Percentiles rank a stretch among this genome's conserved stretches.
Evolutionary conservation across 768 basidiomycete genomes (phyloP).

Genomic region (Gymnopilus junonius): DNA sequence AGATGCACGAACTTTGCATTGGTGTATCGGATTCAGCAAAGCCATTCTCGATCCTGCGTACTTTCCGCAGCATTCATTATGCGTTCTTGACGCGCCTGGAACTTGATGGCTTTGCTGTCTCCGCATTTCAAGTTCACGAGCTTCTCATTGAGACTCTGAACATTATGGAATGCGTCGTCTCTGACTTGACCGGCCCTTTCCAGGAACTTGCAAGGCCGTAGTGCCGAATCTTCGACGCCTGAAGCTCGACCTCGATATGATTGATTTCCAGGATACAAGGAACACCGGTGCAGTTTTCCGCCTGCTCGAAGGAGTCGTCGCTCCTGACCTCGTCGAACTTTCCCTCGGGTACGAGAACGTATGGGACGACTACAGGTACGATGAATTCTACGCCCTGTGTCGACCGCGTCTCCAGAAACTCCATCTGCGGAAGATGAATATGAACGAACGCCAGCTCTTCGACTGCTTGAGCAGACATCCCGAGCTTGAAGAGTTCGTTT

Average conservation of each 20-base stretch:
- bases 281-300: slow-evolving; percentile 1
- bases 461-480: neutral
- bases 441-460: slow-evolving; percentile 1
- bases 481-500: neutral
- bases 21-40: neutral
- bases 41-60: neutral
- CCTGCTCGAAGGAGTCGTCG: neutral
- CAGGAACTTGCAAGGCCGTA: neutral
- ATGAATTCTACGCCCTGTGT: neutral
- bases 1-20: neutral
- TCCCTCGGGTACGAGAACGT: slow-evolving; percentile 10
- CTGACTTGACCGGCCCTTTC: neutral
- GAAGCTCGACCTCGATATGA: slow-evolving; percentile 1
- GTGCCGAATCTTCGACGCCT: neutral
- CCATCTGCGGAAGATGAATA: slow-evolving; percentile 2
- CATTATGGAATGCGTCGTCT: neutral
- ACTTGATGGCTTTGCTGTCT: neutral
- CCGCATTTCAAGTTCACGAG: slow-evolving; percentile 1
- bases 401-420: neutral
- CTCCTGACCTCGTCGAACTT: neutral
- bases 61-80: neutral
- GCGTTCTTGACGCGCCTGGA: neutral
- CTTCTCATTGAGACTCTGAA: neutral
- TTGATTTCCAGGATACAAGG: neutral
- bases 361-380: neutral